Conservation (phyloP, 441 rosid species). For the Euphorbia schlechtendalii region DNA sequence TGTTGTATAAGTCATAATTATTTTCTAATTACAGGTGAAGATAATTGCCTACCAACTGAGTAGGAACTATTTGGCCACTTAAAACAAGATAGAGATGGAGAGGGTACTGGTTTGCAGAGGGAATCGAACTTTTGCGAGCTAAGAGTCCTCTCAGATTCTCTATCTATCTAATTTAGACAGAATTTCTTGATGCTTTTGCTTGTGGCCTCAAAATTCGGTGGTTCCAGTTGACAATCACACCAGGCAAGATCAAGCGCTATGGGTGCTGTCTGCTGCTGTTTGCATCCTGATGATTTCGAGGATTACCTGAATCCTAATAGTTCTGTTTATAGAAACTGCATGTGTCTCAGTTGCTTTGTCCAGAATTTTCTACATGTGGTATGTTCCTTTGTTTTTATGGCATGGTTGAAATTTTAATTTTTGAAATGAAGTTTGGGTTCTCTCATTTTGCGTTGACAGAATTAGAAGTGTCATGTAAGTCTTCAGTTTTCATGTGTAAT, state of each 20-base stretch:
- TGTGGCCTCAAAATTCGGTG: slow-evolving; percentile 13
- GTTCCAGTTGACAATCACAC: slow-evolving; percentile 22
- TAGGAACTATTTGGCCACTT: slow-evolving; percentile 20
- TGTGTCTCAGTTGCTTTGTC: slow-evolving; percentile 65
- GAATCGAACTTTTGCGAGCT: slow-evolving; percentile 53
- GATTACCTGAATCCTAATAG: slow-evolving; percentile 63
- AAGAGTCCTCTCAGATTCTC: slow-evolving; percentile 57
- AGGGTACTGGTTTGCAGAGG: slow-evolving; percentile 52
- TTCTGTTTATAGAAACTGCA: slow-evolving; percentile 63
- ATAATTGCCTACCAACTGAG: slow-evolving; percentile 13
- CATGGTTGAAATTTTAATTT: not conserved
- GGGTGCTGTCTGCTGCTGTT: slow-evolving; percentile 92
- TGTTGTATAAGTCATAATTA: not conserved
- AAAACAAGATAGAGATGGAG: slow-evolving; percentile 45
- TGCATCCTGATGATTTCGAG: slow-evolving; percentile 59
- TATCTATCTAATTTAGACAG: slow-evolving; percentile 10
- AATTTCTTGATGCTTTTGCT: slow-evolving; percentile 17
- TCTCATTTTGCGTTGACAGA: not conserved
- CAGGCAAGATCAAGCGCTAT: slow-evolving; percentile 33
- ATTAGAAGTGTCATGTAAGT: not conserved
- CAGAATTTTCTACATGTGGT: slow-evolving; percentile 62
- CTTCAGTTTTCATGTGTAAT: not conserved
- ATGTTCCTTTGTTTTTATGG: no score
- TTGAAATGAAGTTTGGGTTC: not conserved
- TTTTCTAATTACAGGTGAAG: slow-evolving; percentile 37